Evolutionary conservation across 805 yeast genomes (phyloP), one percentile per base, ranked within the genome.

Genomic region (Yueomyces sp.): DNA sequence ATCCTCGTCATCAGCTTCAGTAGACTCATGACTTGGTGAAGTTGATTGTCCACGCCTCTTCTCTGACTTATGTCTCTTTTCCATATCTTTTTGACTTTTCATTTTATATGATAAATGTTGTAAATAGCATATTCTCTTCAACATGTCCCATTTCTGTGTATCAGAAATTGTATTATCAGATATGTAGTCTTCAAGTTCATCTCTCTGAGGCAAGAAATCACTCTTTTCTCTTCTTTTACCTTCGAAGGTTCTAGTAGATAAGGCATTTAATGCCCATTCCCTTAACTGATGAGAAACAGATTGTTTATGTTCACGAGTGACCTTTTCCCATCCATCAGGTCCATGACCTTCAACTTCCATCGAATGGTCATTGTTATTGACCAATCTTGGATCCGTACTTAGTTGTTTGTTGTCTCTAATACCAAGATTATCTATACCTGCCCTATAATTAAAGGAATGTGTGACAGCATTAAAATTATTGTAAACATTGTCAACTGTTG

Each of bases 371-470:
- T 65, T 65, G 52, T 73, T 82, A 34, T 78, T 77, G 40, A 79
- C 79, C 34, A 88, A 79, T 57, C 97, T 74, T 0, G 88, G 73
- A 60, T 90, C 97, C 1, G 79, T 71, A 6, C 95, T 85, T 43
- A 78, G 76, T 44, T 78, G 76, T 65, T 90, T 90, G 55, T 75
- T 77, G 46, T 87, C 96, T 45, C 94, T 67, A 26, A 90, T 73
- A 42, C 97, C 97, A 37, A 67, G 64, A 56, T 90, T 90, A 30
- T 85, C 94, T 44, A 73, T 81, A 30, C 96, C 95, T 0, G 95
- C 94, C 54, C 94, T 71, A 55, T 85, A 78, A 59, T 88, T 90
- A 65, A 88, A 90, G 0, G 95, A 79, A 47, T 70, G 70, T 8
- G 40, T 41, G 9, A 9, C 9, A 6, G 33, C 33, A 30, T 6